A percentile compares a stretch with the other conserved stretches of the same genome.
Conservation (phyloP, 768 basidiomycete genomes). For the Boletus pseudo-olivaceus region DNA sequence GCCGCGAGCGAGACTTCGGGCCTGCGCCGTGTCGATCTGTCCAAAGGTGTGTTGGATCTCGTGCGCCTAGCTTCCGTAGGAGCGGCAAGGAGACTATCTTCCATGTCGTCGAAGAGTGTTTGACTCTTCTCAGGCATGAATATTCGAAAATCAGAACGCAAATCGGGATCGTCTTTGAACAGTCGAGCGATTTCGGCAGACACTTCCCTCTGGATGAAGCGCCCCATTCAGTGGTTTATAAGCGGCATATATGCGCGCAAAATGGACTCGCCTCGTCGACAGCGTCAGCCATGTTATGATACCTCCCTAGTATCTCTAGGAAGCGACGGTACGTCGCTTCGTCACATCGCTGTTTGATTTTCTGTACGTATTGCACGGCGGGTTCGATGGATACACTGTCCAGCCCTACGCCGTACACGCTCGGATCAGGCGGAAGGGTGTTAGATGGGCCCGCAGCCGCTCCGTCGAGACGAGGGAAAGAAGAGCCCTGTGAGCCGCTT, state of each 20-base stretch:
- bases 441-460: conserved; percentile 5
- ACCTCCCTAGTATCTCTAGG: conserved; percentile 67
- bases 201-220: conserved; percentile 49
- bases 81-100: conserved; percentile 28
- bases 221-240: background rate
- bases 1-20: conserved; percentile 44
- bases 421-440: conserved; percentile 18
- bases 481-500: conserved; percentile 39
- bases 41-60: conserved; percentile 34
- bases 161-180: conserved; percentile 73
- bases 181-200: conserved; percentile 63
- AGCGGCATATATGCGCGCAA: conserved; percentile 2
- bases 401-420: conserved; percentile 29
- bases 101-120: conserved; percentile 44
- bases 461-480: conserved; percentile 22
- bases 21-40: conserved; percentile 41
- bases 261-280: conserved; percentile 52
- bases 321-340: conserved; percentile 83
- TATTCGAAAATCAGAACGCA: conserved; percentile 68
- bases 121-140: conserved; percentile 68
- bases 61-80: conserved; percentile 29
- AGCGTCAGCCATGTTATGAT: conserved; percentile 56
- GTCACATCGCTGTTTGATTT: conserved; percentile 93
- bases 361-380: conserved; percentile 93
- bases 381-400: conserved; percentile 57